Evolutionary conservation across 2,329 filamentous ascomycete genomes (phyloP).

Genomic region (Stagonosporopsis chrysanthemi): DNA sequence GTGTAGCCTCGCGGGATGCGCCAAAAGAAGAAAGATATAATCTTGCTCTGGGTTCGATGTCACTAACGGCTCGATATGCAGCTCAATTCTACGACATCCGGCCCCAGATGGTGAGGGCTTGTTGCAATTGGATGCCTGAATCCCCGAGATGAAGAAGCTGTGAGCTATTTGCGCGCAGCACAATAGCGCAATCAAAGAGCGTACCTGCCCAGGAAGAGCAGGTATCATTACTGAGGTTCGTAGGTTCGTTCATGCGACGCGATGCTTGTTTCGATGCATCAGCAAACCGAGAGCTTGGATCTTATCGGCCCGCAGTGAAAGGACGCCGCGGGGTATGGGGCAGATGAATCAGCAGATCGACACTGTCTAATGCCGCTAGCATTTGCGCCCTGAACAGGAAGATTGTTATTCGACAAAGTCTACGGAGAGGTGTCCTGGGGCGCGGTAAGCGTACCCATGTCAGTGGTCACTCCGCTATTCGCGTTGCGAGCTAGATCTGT

Average conservation of each 20-base stretch:
- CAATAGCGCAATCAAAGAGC: not conserved
- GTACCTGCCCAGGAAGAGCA: constrained; percentile 1
- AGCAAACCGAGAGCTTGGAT: constrained; percentile 21
- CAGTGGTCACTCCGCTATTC: constrained; percentile 10
- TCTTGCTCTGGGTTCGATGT: not conserved
- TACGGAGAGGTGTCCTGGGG: not conserved
- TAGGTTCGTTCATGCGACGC: constrained; percentile 10
- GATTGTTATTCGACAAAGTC: not conserved
- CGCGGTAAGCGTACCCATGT: constrained; percentile 12
- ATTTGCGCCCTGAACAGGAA: constrained; percentile 4
- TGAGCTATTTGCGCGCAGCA: not conserved
- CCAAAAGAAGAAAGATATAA: not conserved
- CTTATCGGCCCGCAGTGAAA: constrained; percentile 21
- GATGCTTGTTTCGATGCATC: constrained; percentile 6
- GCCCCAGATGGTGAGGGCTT: not conserved
- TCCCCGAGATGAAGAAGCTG: not conserved
- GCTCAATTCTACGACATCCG: not conserved
- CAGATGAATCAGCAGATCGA: constrained; percentile 26
- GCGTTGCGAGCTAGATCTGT: constrained; percentile 2
- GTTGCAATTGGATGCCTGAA: constrained; percentile 3
- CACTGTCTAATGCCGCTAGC: constrained; percentile 5
- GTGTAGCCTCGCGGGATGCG: not conserved
- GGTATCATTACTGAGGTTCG: not conserved
- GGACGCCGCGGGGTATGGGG: constrained; percentile 28
- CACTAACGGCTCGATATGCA: not conserved